Conservation (phyloP, 2,329 filamentous ascomycete species). For the Phaeosphaeria sp. region DNA sequence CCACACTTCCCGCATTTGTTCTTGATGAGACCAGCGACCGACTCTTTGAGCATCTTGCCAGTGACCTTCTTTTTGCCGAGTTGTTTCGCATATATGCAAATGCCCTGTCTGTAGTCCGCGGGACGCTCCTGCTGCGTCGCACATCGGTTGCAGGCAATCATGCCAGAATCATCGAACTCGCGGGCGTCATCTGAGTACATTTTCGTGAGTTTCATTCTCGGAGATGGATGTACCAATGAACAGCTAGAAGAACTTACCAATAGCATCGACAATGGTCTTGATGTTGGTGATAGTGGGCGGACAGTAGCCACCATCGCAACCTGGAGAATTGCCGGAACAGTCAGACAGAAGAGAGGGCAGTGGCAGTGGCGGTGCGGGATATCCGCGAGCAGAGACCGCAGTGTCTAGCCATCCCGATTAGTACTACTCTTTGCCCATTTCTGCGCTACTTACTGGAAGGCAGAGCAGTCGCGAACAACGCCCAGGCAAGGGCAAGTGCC, state of each 20-base stretch:
- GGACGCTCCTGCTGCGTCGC: not conserved
- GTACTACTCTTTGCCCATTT: not conserved
- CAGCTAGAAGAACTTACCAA: not conserved
- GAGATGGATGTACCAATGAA: not conserved
- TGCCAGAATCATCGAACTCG: not conserved
- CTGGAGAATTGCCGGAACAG: not conserved
- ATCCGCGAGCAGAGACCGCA: not conserved
- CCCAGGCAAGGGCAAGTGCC: constrained; percentile 1
- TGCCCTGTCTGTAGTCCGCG: not conserved
- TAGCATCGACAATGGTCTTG: not conserved
- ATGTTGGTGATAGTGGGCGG: not conserved
- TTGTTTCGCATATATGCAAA: constrained; percentile 1
- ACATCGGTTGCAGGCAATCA: constrained; percentile 5
- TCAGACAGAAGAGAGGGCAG: not conserved
- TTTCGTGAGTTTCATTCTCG: not conserved
- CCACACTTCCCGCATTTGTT: not conserved
- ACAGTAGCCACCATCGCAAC: not conserved
- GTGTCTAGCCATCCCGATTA: not conserved
- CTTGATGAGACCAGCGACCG: not conserved
- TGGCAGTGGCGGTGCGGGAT: not conserved
- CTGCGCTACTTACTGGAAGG: not conserved
- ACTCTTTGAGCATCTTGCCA: constrained; percentile 1
- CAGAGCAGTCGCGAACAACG: not conserved
- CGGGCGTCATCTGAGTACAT: not conserved
- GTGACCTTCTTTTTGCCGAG: constrained; percentile 1